Conservation (phyloP, 805 yeast species). For the Candida tammaniensis region DNA sequence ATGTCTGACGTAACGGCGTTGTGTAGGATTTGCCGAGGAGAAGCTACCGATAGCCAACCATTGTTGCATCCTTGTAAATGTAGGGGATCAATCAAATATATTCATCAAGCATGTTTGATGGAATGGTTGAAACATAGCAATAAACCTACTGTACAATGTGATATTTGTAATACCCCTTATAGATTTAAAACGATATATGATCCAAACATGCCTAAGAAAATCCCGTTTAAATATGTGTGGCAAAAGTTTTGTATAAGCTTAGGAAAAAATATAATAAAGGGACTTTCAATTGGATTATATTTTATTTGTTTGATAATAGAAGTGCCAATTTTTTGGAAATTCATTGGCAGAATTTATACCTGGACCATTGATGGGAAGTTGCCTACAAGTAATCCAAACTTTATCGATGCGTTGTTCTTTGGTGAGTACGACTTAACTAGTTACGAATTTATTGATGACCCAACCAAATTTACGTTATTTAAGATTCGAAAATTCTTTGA, state of each 20-base stretch:
- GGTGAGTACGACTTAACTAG: constrained; percentile 27
- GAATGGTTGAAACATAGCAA: constrained; percentile 81
- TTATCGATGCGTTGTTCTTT: constrained; percentile 34
- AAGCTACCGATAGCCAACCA: constrained; percentile 75
- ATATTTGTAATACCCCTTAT: constrained; percentile 80
- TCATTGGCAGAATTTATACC: constrained; percentile 52
- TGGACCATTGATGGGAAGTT: constrained; percentile 55
- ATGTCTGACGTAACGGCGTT: no score
- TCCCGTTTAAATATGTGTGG: constrained; percentile 54
- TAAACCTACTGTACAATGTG: constrained; percentile 65
- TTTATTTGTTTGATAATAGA: constrained; percentile 46
- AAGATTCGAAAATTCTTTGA: constrained; percentile 23
- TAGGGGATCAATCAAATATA: constrained; percentile 87
- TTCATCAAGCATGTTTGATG: constrained; percentile 86
- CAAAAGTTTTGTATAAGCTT: constrained; percentile 28
- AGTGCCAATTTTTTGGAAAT: constrained; percentile 57
- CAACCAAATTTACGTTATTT: constrained; percentile 12
- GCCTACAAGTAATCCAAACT: constrained; percentile 30
- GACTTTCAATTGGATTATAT: constrained; percentile 29
- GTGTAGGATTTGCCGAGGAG: constrained; percentile 94
- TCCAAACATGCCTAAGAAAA: constrained; percentile 58
- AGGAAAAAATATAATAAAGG: constrained; percentile 14
- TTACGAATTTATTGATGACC: constrained; percentile 9
- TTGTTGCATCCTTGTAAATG: constrained; percentile 90
- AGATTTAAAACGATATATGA: constrained; percentile 64